Evolutionary conservation across 345 rosid genomes (phyloP).

Genomic region (Populus simonii): DNA sequence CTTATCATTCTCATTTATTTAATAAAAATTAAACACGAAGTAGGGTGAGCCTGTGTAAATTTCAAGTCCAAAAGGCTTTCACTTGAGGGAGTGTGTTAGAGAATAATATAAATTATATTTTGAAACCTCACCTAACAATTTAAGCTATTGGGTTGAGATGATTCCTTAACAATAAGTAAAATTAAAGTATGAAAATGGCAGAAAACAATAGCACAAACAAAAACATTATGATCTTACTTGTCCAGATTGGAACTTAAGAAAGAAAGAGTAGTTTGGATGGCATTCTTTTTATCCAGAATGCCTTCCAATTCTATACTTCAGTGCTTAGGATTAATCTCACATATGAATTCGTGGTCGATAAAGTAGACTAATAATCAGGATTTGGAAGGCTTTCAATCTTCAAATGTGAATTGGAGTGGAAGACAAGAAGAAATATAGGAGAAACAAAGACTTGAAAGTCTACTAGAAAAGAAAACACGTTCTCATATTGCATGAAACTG

Average conservation of each 20-base stretch:
- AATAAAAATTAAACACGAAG: too few relatives aligned
- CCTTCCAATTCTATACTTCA: not conserved
- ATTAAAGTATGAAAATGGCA: not conserved
- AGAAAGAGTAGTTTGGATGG: not conserved
- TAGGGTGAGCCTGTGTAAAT: too few relatives aligned
- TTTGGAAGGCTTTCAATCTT: not conserved
- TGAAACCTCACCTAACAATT: too few relatives aligned
- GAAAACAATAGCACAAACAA: not conserved
- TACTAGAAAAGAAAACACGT: not conserved
- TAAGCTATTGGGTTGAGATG: too few relatives aligned
- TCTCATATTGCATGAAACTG: not conserved
- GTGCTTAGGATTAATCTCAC: not conserved
- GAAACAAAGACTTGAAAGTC: not conserved
- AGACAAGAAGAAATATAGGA: too few relatives aligned
- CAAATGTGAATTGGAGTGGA: not conserved
- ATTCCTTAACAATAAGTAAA: not conserved
- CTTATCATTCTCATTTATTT: too few relatives aligned
- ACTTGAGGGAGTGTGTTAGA: too few relatives aligned
- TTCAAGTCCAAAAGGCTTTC: accelerated
- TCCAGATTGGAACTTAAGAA: not conserved
- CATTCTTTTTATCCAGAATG: not conserved
- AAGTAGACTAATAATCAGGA: not conserved
- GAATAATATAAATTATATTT: too few relatives aligned
- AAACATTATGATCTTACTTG: not conserved
- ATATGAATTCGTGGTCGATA: not conserved